A percentile compares a stretch with the other conserved stretches of the same genome.
These are phyloP conservation scores for Epichloe elymi DNA, from an alignment of 2,329 filamentous ascomycete genomes.

Conservation along the genomic window DNA sequence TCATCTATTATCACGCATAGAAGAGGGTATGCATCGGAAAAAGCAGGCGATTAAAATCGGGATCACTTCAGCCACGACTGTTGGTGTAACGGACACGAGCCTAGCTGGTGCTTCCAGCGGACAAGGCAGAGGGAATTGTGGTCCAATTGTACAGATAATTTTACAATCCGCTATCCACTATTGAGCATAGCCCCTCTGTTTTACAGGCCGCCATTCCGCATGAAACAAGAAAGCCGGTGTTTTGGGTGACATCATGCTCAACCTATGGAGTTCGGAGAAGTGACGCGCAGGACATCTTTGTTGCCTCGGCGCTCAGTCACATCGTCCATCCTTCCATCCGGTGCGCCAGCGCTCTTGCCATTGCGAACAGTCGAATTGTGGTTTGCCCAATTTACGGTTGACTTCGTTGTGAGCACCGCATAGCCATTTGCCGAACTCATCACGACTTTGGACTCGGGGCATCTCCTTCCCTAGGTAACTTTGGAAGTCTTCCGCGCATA, in stretches of 20 bases:
- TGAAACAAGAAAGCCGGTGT: neutral
- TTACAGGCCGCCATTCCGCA: neutral
- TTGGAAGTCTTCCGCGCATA: conserved; percentile 86
- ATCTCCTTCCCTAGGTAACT: conserved; percentile 62
- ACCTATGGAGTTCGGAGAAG: no score
- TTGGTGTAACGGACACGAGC: neutral
- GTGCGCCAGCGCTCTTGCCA: conserved; percentile 96
- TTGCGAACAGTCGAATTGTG: conserved; percentile 71
- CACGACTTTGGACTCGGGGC: conserved; percentile 43
- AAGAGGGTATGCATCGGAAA: neutral
- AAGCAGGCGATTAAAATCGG: neutral
- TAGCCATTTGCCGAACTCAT: conserved; percentile 70
- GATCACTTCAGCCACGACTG: neutral
- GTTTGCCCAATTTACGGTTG: conserved; percentile 82
- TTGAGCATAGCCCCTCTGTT: neutral
- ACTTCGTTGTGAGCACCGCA: conserved; percentile 81
- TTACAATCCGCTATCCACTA: neutral
- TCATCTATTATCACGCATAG: neutral
- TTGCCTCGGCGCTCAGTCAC: conserved; percentile 28
- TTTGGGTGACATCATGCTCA: neutral
- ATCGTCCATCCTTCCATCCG: conserved; percentile 63
- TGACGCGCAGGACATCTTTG: neutral
- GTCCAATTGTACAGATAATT: neutral
- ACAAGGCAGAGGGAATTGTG: neutral
- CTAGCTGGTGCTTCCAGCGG: neutral